These are phyloP conservation scores for Rhizopus sp. DNA, from an alignment of 371 early-diverging fungal genomes.

Conservation along the genomic window DNA sequence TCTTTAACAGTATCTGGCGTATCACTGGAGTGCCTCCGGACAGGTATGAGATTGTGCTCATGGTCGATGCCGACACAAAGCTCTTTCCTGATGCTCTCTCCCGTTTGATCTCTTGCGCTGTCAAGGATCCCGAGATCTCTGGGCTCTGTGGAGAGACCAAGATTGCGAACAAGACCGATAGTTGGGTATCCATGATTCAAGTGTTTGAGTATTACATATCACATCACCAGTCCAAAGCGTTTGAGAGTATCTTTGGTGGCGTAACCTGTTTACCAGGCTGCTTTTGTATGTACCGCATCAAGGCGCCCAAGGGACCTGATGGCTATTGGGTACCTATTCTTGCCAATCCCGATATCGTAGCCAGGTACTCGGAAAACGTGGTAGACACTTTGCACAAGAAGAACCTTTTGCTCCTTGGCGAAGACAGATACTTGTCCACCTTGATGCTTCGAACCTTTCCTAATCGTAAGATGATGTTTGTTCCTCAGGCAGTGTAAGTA, in stretches of 20 bases:
- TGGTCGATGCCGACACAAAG: slow-evolving; percentile 94
- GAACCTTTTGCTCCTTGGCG: slow-evolving; percentile 91
- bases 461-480: slow-evolving; percentile 87
- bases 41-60: slow-evolving; percentile 80
- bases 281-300: slow-evolving; percentile 92
- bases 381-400: slow-evolving; percentile 95
- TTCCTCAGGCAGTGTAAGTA: slow-evolving; percentile 73
- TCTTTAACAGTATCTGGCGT: slow-evolving; percentile 48
- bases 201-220: slow-evolving; percentile 97
- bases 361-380: slow-evolving; percentile 85
- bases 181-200: slow-evolving; percentile 92
- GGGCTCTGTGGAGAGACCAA: slow-evolving; percentile 88
- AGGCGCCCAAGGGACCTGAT: slow-evolving; percentile 58
- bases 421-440: slow-evolving; percentile 94
- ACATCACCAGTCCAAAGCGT: slow-evolving; percentile 92
- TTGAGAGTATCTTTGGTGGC: slow-evolving; percentile 96
- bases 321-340: slow-evolving; percentile 75
- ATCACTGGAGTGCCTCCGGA: slow-evolving; percentile 73
- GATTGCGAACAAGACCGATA: slow-evolving; percentile 82
- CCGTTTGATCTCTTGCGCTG: slow-evolving; percentile 75
- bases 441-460: slow-evolving; percentile 93
- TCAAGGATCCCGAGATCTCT: slow-evolving; percentile 80
- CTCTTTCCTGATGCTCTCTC: slow-evolving; percentile 75
- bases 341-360: slow-evolving; percentile 85
- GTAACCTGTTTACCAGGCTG: slow-evolving; percentile 97